Evolutionary conservation across 2,329 filamentous ascomycete genomes (phyloP), one percentile per base, ranked within the genome.

Genomic region (Ilyonectria sp.): DNA sequence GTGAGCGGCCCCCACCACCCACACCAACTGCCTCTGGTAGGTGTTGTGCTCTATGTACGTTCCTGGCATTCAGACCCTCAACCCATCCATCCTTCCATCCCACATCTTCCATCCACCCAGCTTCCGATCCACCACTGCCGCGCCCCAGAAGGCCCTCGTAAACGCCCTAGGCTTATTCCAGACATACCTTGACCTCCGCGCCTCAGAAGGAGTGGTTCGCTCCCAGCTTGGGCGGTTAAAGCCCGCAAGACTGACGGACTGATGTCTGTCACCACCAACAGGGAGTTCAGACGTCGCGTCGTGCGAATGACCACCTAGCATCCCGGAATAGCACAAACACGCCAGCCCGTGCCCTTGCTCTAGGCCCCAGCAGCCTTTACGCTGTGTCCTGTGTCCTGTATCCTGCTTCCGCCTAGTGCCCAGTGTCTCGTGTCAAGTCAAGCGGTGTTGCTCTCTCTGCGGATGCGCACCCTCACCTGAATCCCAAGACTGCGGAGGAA

Each of bases 111-210:
- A 56, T 56, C 31, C 50, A 10, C 15, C 52, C 35, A 50, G 46
- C 15, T 53, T 21, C 31, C 59, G 53, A 61, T 66, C 63, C 63
- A 59, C 61, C 46, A 60, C 21, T 60, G 50, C 52, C 44, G 19
- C 52, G n/a, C 57, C 43, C 50, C n/a, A 54, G 50, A 46, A 49
- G 46, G 46, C 47, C 58, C 52, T 61, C 63, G 47, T 58, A 66
- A 66, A 61, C 63, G 23, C 52, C 52, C 63, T 61, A 66, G 23
- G 35, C 63, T 53, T 53, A 46, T 61, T 58, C 60, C 43, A 52
- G 58, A 26, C 58, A 52, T 55, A 46, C 57, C 59, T 61, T 61
- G 44, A 46, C 63, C 33, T 61, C 52, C 44, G 33, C 52, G 55
- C 44, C 61, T 59, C 53, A 47, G 35, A 37, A 35, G 33, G 21